Base-by-base conservation (phyloP, 176 grass and related monocot species). In the Cocos nucifera region DNA sequence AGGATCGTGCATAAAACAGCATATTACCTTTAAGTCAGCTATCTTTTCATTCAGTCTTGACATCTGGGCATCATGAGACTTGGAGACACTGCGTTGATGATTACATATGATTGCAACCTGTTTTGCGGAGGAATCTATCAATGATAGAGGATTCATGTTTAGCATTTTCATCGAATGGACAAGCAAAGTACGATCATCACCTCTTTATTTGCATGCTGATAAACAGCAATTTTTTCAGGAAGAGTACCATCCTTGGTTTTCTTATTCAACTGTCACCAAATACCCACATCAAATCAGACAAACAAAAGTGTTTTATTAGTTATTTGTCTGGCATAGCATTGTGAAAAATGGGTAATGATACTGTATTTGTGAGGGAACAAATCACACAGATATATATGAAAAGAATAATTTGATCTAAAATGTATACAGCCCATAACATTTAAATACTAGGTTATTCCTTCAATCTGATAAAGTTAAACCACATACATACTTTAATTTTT, bases 21-120 rank as follows among this genome's bases (percentile, higher is more conserved):
- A 44, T 44, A 44, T 44, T 44, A 98, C 94, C 85, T 86, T 83
- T 56, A 98, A 74, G 28, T 89, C 88, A 54, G 89, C 82, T 73
- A 98, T 89, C 67, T 93, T 98, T 57, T 93, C 94, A 51, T 88
- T 98, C 79, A 98, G 19, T 80, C 32, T 85, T 56, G 64, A 80
- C 79, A 98, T 98, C 78, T 98, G 94, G 53, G 77, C 64, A 17
- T 98, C 94, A 61, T 98, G 94, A 29, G 94, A 79, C 79, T 98
- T 98, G 21, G 94, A 93, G 74, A 98, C 94, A 22, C 70, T 78
- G 55, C 94, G 88, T 60, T 98, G 94, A 85, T 98, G 94, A 71
- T 98, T 98, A 71, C 94, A 98, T 66, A 98, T 92, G 56, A 92
- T 92, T 12, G 94, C 94, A 70, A 98, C 94, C 94, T 98, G 72